Base-by-base conservation (phyloP, 2,329 filamentous ascomycete species). In the Phaeosphaeriaceae sp. region DNA sequence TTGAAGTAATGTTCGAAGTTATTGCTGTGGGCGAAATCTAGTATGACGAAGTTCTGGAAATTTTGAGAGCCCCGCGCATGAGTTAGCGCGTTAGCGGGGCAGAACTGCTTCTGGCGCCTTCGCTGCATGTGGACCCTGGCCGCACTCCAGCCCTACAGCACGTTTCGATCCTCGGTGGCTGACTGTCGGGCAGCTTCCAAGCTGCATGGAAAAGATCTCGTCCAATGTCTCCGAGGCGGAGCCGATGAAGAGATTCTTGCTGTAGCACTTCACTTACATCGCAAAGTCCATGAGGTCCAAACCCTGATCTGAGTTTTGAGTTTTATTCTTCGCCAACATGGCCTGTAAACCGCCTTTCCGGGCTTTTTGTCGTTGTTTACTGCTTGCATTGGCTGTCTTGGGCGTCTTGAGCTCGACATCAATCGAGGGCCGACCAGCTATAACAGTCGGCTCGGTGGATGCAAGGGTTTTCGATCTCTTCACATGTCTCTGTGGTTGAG, bases 201-300 rank as follows among this genome's bases (percentile, higher is more conserved):
- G 13, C 13, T 36, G 25, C 7, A 15, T 11, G 6, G 13, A 11
- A 15, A 7, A 7, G 6, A 36, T 7, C 7, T 7, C 3, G 9
- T 15, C 31, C 7, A 15, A 15, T 15, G 11, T 13, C 31, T 7
- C n/a, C 13, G 3, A 36, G 13, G 31, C 31, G 3, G 13, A 3
- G 3, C 13, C 11, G 9, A 13, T 15, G 31, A 13, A 13, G 31
- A 15, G 11, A 15, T 36, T 13, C 13, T 15, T 15, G 13, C 7
- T 15, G 13, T 7, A 36, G 7, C 11, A 3, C 6, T 36, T 36
- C 51, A 7, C 40, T 69, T 74, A 79, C 67, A 84, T 81, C 60
- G 85, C 78, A 65, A 86, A 84, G 65, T 86, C 84, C 74, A 86
- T 81, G 24, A 86, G 72, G 68, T 84, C 83, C 5, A 85, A 75